Conservation (phyloP, 257 asterid species). For the Linaria vulgaris region DNA sequence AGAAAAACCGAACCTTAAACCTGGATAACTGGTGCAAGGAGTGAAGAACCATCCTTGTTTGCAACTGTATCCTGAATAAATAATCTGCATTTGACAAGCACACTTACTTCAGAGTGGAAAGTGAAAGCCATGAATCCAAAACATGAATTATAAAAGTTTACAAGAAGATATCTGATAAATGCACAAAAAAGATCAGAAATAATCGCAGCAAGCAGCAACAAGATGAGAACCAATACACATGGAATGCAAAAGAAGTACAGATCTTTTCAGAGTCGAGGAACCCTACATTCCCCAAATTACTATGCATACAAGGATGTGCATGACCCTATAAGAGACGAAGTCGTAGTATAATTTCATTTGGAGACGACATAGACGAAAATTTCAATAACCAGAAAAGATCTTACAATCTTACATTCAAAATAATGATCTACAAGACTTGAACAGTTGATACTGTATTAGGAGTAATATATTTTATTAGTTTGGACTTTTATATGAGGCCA, state of each 20-base stretch:
- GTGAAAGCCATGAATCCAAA: neutral
- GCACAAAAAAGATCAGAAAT: slow-evolving; percentile 14
- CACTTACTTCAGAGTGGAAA: neutral
- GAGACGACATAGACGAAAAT: neutral
- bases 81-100: slow-evolving; percentile 46
- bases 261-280: neutral
- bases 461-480: too few species aligned
- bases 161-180: neutral
- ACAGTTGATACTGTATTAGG: neutral
- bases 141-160: slow-evolving; percentile 8
- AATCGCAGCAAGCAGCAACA: slow-evolving; percentile 1
- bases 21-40: slow-evolving; percentile 83
- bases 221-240: slow-evolving; percentile 11
- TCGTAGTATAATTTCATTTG: neutral
- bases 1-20: slow-evolving; percentile 60
- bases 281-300: neutral
- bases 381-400: too few species aligned
- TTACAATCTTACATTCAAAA: neutral
- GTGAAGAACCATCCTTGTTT: slow-evolving; percentile 95
- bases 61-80: slow-evolving; percentile 93
- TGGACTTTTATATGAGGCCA: too few species aligned
- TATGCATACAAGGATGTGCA: neutral
- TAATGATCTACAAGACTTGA: slow-evolving; percentile 5
- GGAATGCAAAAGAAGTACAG: neutral
- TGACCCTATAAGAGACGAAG: slow-evolving; percentile 8